Evolutionary conservation across 2,329 filamentous ascomycete genomes (phyloP).

Genomic region (Helotiales sp.): DNA sequence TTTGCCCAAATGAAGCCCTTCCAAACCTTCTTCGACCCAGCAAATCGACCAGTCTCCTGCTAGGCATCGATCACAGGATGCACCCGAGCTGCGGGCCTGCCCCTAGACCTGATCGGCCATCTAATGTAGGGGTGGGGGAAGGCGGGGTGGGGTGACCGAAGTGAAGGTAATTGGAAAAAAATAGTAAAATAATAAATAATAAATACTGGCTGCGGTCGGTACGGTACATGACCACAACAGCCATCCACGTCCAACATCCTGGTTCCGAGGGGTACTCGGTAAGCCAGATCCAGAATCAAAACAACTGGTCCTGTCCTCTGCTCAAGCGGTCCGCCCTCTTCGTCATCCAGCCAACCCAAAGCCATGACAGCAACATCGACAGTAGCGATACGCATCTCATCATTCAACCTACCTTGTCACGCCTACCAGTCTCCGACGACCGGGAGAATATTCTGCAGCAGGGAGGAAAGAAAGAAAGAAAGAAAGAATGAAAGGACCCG

Average conservation of each 20-base stretch:
- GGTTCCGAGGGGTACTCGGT: constrained; percentile 6
- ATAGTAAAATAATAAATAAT: background rate
- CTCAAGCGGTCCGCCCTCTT: background rate
- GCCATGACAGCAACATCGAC: background rate
- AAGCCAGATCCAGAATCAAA: constrained; percentile 9
- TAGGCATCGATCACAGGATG: constrained; percentile 31
- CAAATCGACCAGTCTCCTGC: background rate
- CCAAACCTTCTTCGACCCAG: background rate
- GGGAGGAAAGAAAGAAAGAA: background rate
- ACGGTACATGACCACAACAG: background rate
- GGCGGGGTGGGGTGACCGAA: background rate
- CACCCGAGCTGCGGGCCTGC: constrained; percentile 24
- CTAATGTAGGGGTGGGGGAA: background rate
- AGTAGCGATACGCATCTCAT: background rate
- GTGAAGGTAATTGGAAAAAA: background rate
- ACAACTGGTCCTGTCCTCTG: background rate
- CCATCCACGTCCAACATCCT: background rate
- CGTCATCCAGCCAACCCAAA: background rate
- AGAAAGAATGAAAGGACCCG: background rate
- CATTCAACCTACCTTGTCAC: background rate
- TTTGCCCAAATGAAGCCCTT: constrained; percentile 6
- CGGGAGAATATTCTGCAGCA: constrained; percentile 7
- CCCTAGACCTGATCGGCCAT: background rate
- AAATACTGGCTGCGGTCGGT: background rate
- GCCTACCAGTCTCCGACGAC: background rate